A percentile compares a stretch with the other conserved stretches of the same genome.
Evolutionary conservation across 441 rosid genomes (phyloP).

Genomic region (Syzygium malaccense): DNA sequence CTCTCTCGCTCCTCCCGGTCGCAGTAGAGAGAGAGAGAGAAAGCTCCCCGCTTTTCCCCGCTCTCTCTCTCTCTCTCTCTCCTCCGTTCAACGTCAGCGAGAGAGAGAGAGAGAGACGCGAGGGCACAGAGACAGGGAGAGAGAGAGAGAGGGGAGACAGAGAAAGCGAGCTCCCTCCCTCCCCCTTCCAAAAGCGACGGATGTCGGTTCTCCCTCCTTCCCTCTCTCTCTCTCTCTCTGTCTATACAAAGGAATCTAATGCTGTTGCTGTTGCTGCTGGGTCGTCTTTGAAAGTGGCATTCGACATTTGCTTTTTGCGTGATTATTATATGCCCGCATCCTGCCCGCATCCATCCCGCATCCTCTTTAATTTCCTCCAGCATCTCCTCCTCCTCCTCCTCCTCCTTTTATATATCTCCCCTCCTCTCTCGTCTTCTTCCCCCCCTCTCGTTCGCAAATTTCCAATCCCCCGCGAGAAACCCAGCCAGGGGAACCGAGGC

Average conservation of each 20-base stretch:
- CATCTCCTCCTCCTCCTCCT: neutral
- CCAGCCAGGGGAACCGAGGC: neutral
- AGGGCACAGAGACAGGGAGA: neutral
- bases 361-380: neutral
- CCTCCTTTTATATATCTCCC: neutral
- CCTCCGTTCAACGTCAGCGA: neutral
- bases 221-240: neutral
- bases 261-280: neutral
- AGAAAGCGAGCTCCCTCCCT: neutral
- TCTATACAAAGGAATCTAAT: neutral
- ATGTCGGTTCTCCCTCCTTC: constrained; percentile 19
- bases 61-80: neutral
- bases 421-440: neutral
- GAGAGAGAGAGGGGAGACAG: neutral
- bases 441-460: neutral
- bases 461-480: neutral
- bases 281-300: neutral
- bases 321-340: neutral
- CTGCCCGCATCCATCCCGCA: neutral
- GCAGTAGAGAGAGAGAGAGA: neutral
- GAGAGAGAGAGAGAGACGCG: no score
- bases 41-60: neutral
- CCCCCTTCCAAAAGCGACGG: constrained; percentile 9
- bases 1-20: neutral
- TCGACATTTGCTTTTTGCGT: neutral